A percentile compares a stretch with the other conserved stretches of the same genome.
These are phyloP conservation scores for Thalassiosira exigua DNA, from an alignment of 352 stramenopile genomes.

Conservation along the genomic window DNA sequence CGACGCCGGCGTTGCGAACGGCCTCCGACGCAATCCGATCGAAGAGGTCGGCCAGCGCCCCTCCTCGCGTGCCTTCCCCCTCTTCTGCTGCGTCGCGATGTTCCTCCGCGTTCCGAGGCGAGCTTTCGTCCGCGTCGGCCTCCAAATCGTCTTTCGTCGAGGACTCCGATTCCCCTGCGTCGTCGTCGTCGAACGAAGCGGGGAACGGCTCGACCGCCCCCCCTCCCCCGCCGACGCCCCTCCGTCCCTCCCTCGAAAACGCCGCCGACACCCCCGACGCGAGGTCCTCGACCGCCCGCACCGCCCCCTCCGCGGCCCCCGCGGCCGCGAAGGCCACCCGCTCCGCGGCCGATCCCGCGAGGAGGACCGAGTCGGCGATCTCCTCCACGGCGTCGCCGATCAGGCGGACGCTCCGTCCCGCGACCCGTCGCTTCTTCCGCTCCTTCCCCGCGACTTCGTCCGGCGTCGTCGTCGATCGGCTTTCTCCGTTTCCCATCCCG, in stretches of 20 bases:
- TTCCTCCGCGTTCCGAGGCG: background rate
- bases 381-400: slow-evolving; percentile 56
- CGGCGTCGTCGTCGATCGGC: background rate
- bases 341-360: slow-evolving; percentile 53
- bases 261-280: slow-evolving; percentile 25
- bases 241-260: slow-evolving; percentile 20
- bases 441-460: background rate
- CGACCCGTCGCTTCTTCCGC: slow-evolving; percentile 33
- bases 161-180: background rate
- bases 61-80: background rate
- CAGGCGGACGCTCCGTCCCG: slow-evolving; percentile 45
- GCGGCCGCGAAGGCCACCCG: slow-evolving; percentile 47
- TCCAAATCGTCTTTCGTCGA: background rate
- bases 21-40: slow-evolving; percentile 9
- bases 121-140: background rate
- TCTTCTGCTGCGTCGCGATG: background rate
- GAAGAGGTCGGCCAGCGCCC: background rate
- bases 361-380: slow-evolving; percentile 53
- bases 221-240: background rate
- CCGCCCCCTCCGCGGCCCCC: slow-evolving; percentile 44
- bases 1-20: slow-evolving; percentile 16
- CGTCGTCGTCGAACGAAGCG: background rate
- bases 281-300: slow-evolving; percentile 48
- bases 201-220: background rate
- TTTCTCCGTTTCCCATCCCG: slow-evolving; percentile 2